Conservation (phyloP, 1,284 basidiomycete species). For the Apiotrichum domesticum region DNA sequence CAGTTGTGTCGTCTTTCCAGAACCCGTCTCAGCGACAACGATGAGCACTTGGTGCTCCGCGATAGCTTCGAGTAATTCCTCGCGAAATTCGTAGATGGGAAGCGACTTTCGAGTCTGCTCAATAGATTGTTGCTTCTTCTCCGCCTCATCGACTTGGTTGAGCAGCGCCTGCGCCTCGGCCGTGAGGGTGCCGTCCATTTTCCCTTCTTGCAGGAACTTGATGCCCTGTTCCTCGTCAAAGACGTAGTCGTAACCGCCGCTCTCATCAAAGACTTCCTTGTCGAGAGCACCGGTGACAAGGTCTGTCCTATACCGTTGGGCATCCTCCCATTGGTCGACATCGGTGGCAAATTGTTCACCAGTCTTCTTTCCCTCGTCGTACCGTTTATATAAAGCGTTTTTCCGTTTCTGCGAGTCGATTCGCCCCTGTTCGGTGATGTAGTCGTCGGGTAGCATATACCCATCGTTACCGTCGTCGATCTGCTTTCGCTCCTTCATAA, state of each 20-base stretch:
- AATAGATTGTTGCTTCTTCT: conserved; percentile 78
- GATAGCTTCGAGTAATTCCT: conserved; percentile 81
- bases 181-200: conserved; percentile 69
- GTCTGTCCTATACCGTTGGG: conserved; percentile 82
- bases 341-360: conserved; percentile 92
- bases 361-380: conserved; percentile 77
- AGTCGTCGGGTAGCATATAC: conserved; percentile 92
- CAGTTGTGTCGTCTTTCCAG: conserved; percentile 96
- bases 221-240: conserved; percentile 98
- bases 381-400: conserved; percentile 85
- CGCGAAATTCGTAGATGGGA: conserved; percentile 80
- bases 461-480: conserved; percentile 93
- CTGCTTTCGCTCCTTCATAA: conserved; percentile 87
- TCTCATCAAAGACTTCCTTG: conserved; percentile 66
- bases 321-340: conserved; percentile 91
- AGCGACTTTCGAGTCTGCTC: conserved; percentile 86
- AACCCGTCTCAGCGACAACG: conserved; percentile 88
- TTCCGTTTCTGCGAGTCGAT: conserved; percentile 96
- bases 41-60: conserved; percentile 85
- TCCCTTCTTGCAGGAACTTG: conserved; percentile 83
- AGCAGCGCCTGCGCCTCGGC: conserved; percentile 82
- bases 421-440: conserved; percentile 97
- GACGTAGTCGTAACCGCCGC: conserved; percentile 82
- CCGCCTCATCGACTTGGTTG: conserved; percentile 83
- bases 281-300: conserved; percentile 86